A percentile compares a stretch with the other conserved stretches of the same genome.
These are phyloP conservation scores for Chloromonas sp. DNA, from an alignment of 163 green algal species.

Conservation along the genomic window DNA sequence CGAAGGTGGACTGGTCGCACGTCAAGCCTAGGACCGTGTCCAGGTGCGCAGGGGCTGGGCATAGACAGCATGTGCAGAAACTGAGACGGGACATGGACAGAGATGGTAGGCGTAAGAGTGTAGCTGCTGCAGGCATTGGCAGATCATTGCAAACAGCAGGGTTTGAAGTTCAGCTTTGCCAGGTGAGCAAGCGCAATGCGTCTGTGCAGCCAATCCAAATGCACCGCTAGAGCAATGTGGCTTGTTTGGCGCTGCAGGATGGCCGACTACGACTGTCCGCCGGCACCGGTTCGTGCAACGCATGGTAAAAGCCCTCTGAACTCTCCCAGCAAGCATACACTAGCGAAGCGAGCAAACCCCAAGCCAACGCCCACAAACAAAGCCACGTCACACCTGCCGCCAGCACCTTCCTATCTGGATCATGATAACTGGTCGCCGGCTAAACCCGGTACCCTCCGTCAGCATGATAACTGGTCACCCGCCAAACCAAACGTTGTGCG, in stretches of 20 bases:
- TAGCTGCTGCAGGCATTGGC: background rate
- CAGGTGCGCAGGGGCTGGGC: conserved; percentile 1
- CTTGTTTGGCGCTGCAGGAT: too few relatives aligned
- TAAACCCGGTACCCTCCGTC: background rate
- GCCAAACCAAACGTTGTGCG: background rate
- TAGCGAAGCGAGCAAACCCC: too few relatives aligned
- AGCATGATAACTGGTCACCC: background rate
- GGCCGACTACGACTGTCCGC: too few relatives aligned
- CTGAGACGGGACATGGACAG: background rate
- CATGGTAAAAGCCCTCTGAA: too few relatives aligned
- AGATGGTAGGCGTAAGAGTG: background rate
- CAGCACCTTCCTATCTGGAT: too few relatives aligned
- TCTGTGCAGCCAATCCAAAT: too few relatives aligned
- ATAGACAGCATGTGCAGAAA: background rate
- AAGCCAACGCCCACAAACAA: too few relatives aligned
- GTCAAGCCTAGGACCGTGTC: conserved; percentile 27
- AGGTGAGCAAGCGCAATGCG: background rate
- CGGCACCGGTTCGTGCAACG: too few relatives aligned
- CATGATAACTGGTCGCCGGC: too few relatives aligned
- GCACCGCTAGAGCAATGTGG: too few relatives aligned
- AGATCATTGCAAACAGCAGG: background rate
- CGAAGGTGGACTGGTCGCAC: conserved; percentile 31
- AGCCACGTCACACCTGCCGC: too few relatives aligned
- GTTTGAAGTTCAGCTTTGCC: background rate
- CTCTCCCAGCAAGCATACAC: too few relatives aligned